These are phyloP conservation scores for Truncatella angustata DNA, from an alignment of 2,329 filamentous ascomycete species.

Conservation along the genomic window DNA sequence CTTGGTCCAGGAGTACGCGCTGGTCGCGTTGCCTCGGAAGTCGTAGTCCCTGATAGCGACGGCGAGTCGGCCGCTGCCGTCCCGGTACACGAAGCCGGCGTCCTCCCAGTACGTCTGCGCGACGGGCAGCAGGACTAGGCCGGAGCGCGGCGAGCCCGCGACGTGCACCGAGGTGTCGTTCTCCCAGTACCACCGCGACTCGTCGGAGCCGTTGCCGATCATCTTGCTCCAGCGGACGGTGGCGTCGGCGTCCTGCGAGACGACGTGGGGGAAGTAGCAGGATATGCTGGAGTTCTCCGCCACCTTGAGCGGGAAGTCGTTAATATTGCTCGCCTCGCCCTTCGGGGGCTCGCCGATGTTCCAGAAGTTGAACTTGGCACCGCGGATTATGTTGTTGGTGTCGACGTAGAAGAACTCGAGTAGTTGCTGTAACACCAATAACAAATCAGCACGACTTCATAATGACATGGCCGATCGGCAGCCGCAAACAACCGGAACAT, in stretches of 20 bases:
- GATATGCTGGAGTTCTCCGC: constrained; percentile 15
- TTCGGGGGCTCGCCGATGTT: constrained; percentile 13
- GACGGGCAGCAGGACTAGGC: constrained; percentile 8
- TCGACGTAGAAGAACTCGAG: constrained; percentile 22
- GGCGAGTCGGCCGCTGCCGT: constrained; percentile 8
- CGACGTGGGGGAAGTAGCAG: constrained; percentile 20
- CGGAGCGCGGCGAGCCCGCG: not conserved
- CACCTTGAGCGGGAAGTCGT: constrained; percentile 17
- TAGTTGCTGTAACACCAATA: constrained; percentile 16
- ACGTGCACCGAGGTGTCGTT: constrained; percentile 14
- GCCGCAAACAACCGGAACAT: not conserved
- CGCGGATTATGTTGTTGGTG: constrained; percentile 15
- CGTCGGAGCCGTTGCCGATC: constrained; percentile 14
- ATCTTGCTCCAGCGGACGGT: constrained; percentile 18
- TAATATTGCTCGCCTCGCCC: constrained; percentile 16
- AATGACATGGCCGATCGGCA: not conserved
- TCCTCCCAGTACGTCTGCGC: constrained; percentile 2
- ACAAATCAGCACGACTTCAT: too few species aligned
- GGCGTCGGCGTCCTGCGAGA: constrained; percentile 19
- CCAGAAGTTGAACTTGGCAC: constrained; percentile 18
- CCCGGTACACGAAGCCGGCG: constrained; percentile 12
- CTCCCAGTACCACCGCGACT: constrained; percentile 19
- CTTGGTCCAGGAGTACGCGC: constrained; percentile 1
- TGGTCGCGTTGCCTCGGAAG: constrained; percentile 28
- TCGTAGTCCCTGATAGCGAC: constrained; percentile 40